A percentile compares a stretch with the other conserved stretches of the same genome.
phyloP scores from a whole-genome alignment of 2,329 filamentous ascomycete genomes.

The Fusarium torreyae region DNA sequence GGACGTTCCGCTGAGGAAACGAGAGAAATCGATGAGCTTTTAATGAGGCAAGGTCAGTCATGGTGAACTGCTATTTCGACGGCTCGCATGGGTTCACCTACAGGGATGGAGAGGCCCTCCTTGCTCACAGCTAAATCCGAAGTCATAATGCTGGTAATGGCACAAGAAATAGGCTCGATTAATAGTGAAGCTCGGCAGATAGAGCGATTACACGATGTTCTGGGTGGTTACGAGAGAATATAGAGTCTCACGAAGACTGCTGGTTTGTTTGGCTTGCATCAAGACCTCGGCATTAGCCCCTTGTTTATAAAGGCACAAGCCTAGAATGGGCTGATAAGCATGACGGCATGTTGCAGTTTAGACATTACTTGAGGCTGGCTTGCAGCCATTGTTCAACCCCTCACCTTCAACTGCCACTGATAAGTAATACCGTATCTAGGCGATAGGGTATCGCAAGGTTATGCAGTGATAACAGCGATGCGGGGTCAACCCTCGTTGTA shows the following conservation, averaged over 20 bases:
- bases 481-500: conserved; percentile 25
- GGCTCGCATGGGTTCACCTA: conserved; percentile 50
- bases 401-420: conserved; percentile 33
- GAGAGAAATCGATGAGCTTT: conserved; percentile 72
- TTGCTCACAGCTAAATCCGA: conserved; percentile 63
- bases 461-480: conserved; percentile 28
- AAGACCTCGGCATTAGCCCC: conserved; percentile 5
- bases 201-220: neutral
- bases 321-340: conserved; percentile 19
- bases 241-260: neutral
- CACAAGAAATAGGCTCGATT: neutral
- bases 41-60: neutral
- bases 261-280: too few relatives aligned
- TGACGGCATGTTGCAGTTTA: conserved; percentile 2
- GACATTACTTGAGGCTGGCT: conserved; percentile 8
- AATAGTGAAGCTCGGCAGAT: neutral
- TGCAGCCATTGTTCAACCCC: conserved; percentile 19
- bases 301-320: conserved; percentile 5
- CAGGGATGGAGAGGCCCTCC: conserved; percentile 70
- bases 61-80: neutral
- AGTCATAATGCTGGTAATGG: conserved; percentile 42
- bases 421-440: conserved; percentile 26
- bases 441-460: conserved; percentile 9
- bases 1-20: conserved; percentile 76
- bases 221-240: neutral